Base-by-base conservation (phyloP, 371 early-diverging fungal species). In the Sporodiniella umbellata region DNA sequence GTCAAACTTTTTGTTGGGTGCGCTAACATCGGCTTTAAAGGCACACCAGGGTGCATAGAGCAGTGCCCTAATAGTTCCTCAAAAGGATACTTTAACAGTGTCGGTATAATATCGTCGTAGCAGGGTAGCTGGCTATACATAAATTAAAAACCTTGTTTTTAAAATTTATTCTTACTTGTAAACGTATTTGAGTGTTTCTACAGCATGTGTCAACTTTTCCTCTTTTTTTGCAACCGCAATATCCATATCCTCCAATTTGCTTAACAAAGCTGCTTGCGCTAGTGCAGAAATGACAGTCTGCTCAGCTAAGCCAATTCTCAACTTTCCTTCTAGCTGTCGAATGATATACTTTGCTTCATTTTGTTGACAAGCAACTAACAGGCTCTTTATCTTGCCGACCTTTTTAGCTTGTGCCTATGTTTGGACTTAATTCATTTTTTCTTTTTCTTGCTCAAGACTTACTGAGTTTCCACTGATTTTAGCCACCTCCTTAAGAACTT, bases 21-120 rank as follows among this genome's bases (percentile, higher is more conserved):
- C 0, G 99, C 99, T 61, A 99, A 80, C 99, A 99, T 99, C n/a
- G 99, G 99, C 59, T 99, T 98, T 21, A 99, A 78, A 2, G 99
- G 99, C 42, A 99, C 93, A 75, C 93, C 94, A 56, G 98, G 95
- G 15, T 90, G 86, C 56, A 99, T 75, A 58, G 90, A 89, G 66
- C 98, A 97, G 18, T 75, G 64, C 2, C 84, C 72, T 14, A 69
- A 58, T 17, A 94, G 56, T 19, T 83, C 74, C 14, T 79, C 77
- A 52, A 90, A 71, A 0, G 89, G 94, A 44, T 88, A 56, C 42
- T 89, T 67, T 25, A 96, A 70, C n/a, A 99, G 68, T 7, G 84
- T 84, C 11, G 92, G 93, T 3, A 98, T 76, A 37, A 99, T 88
- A 38, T 81, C 68, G 56, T 95, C 94, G 60, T 97, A 99, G 15